Evolutionary conservation across 2,329 filamentous ascomycete species (phyloP).

Genomic region (Diaporthe eres): DNA sequence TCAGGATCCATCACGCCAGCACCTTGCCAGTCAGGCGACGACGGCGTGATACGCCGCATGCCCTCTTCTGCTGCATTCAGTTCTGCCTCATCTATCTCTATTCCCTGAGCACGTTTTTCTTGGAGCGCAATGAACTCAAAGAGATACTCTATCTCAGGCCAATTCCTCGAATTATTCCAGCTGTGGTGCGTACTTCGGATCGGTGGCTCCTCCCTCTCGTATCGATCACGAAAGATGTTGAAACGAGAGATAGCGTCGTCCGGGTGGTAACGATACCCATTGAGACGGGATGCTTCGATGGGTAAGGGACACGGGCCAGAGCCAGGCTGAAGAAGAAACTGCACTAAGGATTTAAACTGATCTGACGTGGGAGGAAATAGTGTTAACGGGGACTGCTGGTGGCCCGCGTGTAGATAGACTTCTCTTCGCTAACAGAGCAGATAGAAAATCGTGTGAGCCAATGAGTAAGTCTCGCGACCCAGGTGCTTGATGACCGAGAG

Average conservation of each 20-base stretch:
- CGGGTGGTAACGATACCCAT: conserved; percentile 6
- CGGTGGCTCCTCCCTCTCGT: conserved; percentile 4
- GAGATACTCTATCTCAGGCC: conserved; percentile 6
- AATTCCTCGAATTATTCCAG: neutral
- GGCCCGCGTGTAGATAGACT: neutral
- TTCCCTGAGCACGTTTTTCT: neutral
- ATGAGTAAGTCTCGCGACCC: neutral
- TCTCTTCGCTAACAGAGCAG: neutral
- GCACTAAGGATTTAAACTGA: neutral
- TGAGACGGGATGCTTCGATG: neutral
- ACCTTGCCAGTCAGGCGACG: neutral
- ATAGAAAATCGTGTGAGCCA: neutral
- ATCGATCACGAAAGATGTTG: conserved; percentile 7
- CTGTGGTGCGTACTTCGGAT: neutral
- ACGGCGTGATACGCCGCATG: neutral
- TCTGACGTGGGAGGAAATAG: neutral
- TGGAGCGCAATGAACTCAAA: neutral
- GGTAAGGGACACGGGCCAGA: conserved; percentile 1
- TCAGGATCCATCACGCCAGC: too few relatives aligned
- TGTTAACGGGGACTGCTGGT: neutral
- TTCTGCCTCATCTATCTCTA: neutral
- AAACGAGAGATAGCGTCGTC: neutral
- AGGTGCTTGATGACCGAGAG: neutral
- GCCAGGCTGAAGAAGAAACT: neutral
- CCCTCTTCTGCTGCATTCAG: neutral